Evolutionary conservation across 2,329 filamentous ascomycete genomes (phyloP).

Genomic region (Talaromyces rugulosus): DNA sequence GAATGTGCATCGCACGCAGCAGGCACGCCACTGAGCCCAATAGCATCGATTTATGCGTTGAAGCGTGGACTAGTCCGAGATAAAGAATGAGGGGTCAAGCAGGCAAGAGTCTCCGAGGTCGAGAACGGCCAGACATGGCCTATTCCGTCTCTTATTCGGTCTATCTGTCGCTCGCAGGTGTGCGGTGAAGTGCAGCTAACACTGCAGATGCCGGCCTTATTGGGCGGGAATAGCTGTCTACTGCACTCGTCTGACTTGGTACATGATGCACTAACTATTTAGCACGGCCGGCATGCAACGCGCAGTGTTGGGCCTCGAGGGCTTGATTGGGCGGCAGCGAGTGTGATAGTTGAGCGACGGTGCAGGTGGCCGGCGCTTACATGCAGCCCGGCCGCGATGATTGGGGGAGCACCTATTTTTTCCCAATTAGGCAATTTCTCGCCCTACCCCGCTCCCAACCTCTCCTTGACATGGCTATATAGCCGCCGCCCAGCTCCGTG

Average conservation of each 20-base stretch:
- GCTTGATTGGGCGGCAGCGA: background rate
- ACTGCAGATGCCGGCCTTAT: background rate
- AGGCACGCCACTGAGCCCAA: background rate
- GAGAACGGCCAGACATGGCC: too few relatives aligned
- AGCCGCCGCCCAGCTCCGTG: conserved; percentile 23
- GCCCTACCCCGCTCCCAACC: conserved; percentile 8
- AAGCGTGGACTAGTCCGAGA: background rate
- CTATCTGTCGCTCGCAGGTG: background rate
- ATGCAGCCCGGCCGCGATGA: background rate
- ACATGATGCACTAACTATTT: background rate
- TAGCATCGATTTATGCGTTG: background rate
- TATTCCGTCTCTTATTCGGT: too few relatives aligned
- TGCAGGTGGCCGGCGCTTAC: background rate
- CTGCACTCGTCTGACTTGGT: background rate
- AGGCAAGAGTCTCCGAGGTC: too few relatives aligned
- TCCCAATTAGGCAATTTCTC: background rate
- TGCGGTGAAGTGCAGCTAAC: background rate
- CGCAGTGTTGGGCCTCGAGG: background rate
- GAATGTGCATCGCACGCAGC: background rate
- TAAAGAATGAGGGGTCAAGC: background rate
- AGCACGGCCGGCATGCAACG: background rate
- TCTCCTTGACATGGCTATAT: conserved; percentile 23
- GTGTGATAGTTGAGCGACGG: background rate
- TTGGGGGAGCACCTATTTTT: background rate
- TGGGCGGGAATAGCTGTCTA: background rate